phyloP scores from a whole-genome alignment of 31 red algal genomes.

The Porphyra umbilicalis region DNA sequence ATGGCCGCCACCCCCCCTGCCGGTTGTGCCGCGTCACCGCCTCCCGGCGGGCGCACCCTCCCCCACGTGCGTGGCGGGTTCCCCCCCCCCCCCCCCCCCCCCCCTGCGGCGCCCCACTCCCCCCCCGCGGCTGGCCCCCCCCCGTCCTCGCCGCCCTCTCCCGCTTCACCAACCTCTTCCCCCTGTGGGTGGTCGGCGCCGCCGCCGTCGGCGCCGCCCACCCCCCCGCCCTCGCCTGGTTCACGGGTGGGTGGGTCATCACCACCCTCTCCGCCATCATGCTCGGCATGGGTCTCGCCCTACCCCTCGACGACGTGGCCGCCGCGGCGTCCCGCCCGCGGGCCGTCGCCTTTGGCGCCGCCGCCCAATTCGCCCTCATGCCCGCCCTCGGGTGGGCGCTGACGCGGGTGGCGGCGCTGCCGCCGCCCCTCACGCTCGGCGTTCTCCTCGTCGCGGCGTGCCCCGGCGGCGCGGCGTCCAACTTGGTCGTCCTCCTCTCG shows the following conservation, averaged over 20 bases:
- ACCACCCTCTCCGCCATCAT: constrained; percentile 76
- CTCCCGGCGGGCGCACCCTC: too few relatives aligned
- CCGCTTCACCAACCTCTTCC: constrained; percentile 71
- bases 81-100: background rate
- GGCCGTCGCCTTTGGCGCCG: constrained; percentile 59
- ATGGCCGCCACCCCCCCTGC: too few relatives aligned
- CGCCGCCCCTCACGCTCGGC: constrained; percentile 47
- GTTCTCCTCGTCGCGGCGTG: constrained; percentile 79
- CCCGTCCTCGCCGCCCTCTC: background rate
- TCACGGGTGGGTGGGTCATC: constrained; percentile 49
- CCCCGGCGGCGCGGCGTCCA: constrained; percentile 92
- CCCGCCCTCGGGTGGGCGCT: constrained; percentile 48
- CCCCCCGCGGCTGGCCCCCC: background rate
- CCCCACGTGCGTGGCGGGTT: too few relatives aligned
- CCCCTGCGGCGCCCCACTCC: background rate
- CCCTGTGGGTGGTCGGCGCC: constrained; percentile 67
- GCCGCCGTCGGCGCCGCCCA: constrained; percentile 26
- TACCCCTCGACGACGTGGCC: constrained; percentile 27
- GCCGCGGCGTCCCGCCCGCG: constrained; percentile 29
- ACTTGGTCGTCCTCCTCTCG: constrained; percentile 76
- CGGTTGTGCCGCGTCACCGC: too few relatives aligned
- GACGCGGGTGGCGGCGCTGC: constrained; percentile 9
- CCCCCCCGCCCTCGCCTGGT: constrained; percentile 74
- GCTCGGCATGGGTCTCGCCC: constrained; percentile 92
- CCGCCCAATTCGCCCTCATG: constrained; percentile 88